Evolutionary conservation across 495 filamentous ascomycete species (phyloP), one percentile per base, ranked within the genome.

Genomic region (Beverwykella pulmonaria): DNA sequence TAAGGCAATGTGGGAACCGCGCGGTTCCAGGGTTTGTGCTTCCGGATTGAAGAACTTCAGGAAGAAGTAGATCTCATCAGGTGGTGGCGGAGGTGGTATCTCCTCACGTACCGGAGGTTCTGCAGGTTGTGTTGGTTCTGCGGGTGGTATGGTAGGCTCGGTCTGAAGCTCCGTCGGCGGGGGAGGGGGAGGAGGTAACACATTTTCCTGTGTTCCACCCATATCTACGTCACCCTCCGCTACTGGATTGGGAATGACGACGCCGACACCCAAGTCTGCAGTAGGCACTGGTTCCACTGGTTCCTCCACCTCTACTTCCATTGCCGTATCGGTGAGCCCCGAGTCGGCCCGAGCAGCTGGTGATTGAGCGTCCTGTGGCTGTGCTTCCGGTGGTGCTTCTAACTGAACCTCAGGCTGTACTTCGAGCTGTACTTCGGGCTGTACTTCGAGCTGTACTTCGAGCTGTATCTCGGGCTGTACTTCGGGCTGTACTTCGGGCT

Each of bases 31-130:
- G 9, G 61, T 59, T 44, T 76, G 72, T 10, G 29, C 27, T 26
- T 69, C 65, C 1, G 68, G 34, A 29, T 76, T 61, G 53, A 73
- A 76, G 29, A 67, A 63, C 52, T 76, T 76, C 22, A 76, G 66
- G 64, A 76, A 73, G 53, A 75, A 68, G 63, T 73, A 73, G 19
- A 75, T 70, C 41, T 75, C 69, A 22, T 72, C 72, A 32, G 57
- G 54, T 23, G 39, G 41, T 5, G 50, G 34, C 6, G 61, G 53
- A 1, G 63, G 62, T 34, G 67, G 61, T 14, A 54, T 41, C 39
- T 44, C 39, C 15, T 44, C 39, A n/a, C 8, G 6, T 12, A 10
- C 8, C 5, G 39, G 8, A 29, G 22, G 22, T 15, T 47, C 53
- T 39, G 69, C 56, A 22, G 57, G 57, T n/a, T 48, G 48, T 53